Base-by-base conservation (phyloP, 2,329 filamentous ascomycete species). In the Cytospora paraplurivora region DNA sequence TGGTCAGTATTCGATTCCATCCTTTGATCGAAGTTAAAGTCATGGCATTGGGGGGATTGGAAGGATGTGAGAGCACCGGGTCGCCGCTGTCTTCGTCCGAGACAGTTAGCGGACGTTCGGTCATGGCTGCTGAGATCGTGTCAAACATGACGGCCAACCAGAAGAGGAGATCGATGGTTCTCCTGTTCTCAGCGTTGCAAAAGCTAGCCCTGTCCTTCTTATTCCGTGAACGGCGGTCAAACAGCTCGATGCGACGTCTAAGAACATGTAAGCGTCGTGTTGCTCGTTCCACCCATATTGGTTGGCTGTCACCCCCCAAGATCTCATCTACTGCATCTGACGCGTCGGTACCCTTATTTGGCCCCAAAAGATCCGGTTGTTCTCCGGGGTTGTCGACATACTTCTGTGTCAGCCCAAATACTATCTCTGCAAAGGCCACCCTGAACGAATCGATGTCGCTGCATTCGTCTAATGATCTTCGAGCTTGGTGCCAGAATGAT, bases 131-230 rank as follows among this genome's bases (percentile, higher is more conserved):
- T 12, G 64, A 67, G 44, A 65, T 65, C 7, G 66, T 62, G 51
- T 67, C 65, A 44, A 65, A 69, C 50, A 65, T 62, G 32, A 58
- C 37, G n/a, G 47, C 65, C 17, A 87, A 73, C 84, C 84, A 87
- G 68, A 82, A 86, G 2, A 86, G 69, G 12, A 86, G 72, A 13
- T 81, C 77, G 33, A 86, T 75, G 0, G 84, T 85, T 12, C 77
- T 70, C 7, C 71, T 70, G 6, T 78, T 74, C 69, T 66, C 69
- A 38, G 56, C 54, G 17, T 66, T 61, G 53, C 58, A 60, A 35
- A 15, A 34, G 34, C 64, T 44, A 19, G 21, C 34, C 21, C 37
- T 38, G 49, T 49, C 53, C 17, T 47, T 37, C 33, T 44, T 57
- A 6, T 52, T 38, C 1, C 41, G 56, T 17, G 21, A 15, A 13